Evolutionary conservation across 148 eudicot genomes (phyloP), one percentile per base, ranked within the genome.

Genomic region (Cornus florida): DNA sequence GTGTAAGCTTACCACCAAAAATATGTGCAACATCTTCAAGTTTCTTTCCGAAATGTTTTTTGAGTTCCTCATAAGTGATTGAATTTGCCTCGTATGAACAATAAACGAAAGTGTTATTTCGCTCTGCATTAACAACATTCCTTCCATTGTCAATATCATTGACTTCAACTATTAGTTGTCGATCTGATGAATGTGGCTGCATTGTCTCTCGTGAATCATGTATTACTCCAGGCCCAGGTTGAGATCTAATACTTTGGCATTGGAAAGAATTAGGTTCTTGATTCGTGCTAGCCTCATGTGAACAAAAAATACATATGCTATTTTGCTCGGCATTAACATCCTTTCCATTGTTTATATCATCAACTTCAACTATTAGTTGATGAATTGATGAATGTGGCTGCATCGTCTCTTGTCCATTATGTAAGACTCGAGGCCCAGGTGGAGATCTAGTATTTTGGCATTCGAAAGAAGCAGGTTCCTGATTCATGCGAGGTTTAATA

Each of bases 41-140:
- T 32, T 24, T 69, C 60, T 50, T 77, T 24, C 67, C 74, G 13
- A 65, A 76, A 46, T 76, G 53, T 9, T 24, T 9, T 43, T 76
- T 16, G 14, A 78, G 67, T 50, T 23, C 33, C n/a, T 57, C 50
- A 38, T 32, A 33, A 14, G 11, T 46, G n/a, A 70, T 19, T 35
- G 28, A 28, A 28, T 28, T 28, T 28, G 28, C 0, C 28, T 28
- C 28, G 1, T 28, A 28, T 28, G 28, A 28, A 28, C 28, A 28
- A 28, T 28, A 28, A 28, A 1, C 1, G 28, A 1, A 28, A 28
- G 28, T 28, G 28, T 28, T 28, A 28, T 28, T 28, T 28, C 28
- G 0, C 28, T 28, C 28, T 28, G 28, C 28, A 28, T 28, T 0
- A 28, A 28, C 28, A 28, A 28, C 28, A 28, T 28, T 28, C 28